Conservation (phyloP, 768 basidiomycete genomes). For the Boletus barrowsii region DNA sequence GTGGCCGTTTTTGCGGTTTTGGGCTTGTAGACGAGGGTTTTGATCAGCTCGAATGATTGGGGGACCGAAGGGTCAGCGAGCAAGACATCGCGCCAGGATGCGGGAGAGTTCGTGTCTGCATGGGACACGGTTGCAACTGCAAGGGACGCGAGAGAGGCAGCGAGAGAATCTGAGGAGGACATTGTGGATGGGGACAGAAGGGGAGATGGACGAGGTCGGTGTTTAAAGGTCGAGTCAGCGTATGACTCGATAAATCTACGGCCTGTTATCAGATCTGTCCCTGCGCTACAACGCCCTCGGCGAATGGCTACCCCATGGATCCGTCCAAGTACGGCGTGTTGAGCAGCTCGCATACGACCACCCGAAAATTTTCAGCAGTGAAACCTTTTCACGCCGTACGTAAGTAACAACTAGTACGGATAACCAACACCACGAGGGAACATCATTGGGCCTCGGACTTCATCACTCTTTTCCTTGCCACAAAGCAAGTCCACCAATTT, state of each 20-base stretch:
- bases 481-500: conserved; percentile 71
- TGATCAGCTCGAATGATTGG: conserved; percentile 67
- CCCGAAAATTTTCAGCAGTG: conserved; percentile 9
- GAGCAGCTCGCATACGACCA: conserved; percentile 25
- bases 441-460: conserved; percentile 65
- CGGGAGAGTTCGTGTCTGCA: conserved; percentile 61
- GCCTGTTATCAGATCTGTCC: conserved; percentile 20
- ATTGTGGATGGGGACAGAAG: conserved; percentile 26
- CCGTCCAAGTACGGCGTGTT: conserved; percentile 22
- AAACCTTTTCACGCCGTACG: conserved; percentile 19
- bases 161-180: conserved; percentile 34
- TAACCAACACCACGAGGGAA: conserved; percentile 58
- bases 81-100: conserved; percentile 74
- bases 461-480: conserved; percentile 57
- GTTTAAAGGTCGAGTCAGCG: conserved; percentile 17
- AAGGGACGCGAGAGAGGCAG: conserved; percentile 46
- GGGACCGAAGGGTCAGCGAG: conserved; percentile 50
- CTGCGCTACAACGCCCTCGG: conserved; percentile 8
- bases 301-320: conserved; percentile 19
- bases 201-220: conserved; percentile 6
- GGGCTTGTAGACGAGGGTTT: conserved; percentile 93
- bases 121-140: conserved; percentile 56
- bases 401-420: conserved; percentile 23
- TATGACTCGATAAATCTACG: conserved; percentile 26
- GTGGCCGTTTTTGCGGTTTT: conserved; percentile 90